Conservation (phyloP, 495 filamentous ascomycete genomes). For the Penicillium turbatum region DNA sequence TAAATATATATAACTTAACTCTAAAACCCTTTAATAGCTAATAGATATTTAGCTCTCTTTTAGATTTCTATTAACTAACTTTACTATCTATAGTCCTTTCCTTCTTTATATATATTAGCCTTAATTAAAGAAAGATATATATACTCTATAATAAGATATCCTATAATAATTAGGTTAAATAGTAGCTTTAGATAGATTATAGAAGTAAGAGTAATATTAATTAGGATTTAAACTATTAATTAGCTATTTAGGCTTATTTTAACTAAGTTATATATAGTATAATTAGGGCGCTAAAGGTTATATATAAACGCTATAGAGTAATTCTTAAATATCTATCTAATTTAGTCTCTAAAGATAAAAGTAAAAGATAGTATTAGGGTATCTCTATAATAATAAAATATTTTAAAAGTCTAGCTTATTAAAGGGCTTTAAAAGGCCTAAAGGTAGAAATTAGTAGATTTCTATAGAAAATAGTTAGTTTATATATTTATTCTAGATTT, state of each 20-base stretch:
- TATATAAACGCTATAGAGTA: not conserved
- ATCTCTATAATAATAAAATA: too few relatives aligned
- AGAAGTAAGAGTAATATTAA: not conserved
- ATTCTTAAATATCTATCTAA: not conserved
- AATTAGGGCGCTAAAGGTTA: not conserved
- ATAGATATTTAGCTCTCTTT: not conserved
- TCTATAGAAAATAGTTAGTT: too few relatives aligned
- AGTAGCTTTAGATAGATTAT: not conserved
- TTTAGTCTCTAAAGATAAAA: too few relatives aligned
- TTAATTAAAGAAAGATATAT: not conserved
- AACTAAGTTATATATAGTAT: not conserved
- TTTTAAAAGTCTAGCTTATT: too few relatives aligned
- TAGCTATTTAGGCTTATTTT: not conserved
- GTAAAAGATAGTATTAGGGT: too few relatives aligned
- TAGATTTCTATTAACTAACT: not conserved
- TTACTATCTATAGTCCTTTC: not conserved
- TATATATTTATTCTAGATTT: too few relatives aligned
- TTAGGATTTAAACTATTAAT: conserved; percentile 1
- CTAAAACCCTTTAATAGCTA: not conserved
- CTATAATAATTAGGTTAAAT: not conserved
- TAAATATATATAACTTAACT: too few relatives aligned
- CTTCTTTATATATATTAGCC: not conserved
- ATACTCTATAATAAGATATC: not conserved
- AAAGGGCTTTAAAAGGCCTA: too few relatives aligned
- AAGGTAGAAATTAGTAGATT: too few relatives aligned